Conservation (phyloP, 2,329 filamentous ascomycete genomes). For the Aspergillus neoniger region DNA sequence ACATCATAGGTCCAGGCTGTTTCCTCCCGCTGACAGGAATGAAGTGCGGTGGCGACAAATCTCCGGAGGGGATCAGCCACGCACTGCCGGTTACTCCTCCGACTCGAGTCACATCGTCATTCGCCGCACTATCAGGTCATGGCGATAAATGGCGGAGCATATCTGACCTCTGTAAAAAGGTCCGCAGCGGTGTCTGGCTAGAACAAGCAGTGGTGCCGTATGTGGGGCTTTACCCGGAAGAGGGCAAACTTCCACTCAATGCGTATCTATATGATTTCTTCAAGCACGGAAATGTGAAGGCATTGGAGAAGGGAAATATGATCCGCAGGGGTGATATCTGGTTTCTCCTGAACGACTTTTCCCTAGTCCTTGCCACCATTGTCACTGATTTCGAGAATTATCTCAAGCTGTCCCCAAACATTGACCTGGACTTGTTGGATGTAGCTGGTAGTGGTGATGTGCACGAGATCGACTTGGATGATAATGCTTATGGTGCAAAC, state of each 20-base stretch:
- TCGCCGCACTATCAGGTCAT: slow-evolving; percentile 70
- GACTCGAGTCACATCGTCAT: slow-evolving; percentile 61
- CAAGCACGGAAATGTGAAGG: slow-evolving; percentile 66
- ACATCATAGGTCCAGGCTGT: slow-evolving; percentile 58
- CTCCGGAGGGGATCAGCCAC: slow-evolving; percentile 7
- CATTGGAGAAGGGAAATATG: slow-evolving; percentile 64
- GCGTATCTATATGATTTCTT: slow-evolving; percentile 70
- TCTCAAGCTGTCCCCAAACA: slow-evolving; percentile 25
- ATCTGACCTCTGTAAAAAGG: slow-evolving; percentile 66
- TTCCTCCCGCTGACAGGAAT: slow-evolving; percentile 61
- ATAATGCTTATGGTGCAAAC: slow-evolving; percentile 9
- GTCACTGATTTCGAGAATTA: slow-evolving; percentile 36
- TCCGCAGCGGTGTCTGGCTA: slow-evolving; percentile 69
- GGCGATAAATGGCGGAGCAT: slow-evolving; percentile 65
- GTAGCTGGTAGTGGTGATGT: slow-evolving; percentile 32
- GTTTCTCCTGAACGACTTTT: slow-evolving; percentile 71
- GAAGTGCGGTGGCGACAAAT: slow-evolving; percentile 38
- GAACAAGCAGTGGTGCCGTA: slow-evolving; percentile 73
- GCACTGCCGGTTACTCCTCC: not conserved
- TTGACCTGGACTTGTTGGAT: slow-evolving; percentile 23
- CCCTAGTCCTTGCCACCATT: slow-evolving; percentile 48
- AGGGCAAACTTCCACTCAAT: slow-evolving; percentile 48
- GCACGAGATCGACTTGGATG: slow-evolving; percentile 25
- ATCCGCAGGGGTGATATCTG: slow-evolving; percentile 69
- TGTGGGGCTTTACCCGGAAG: slow-evolving; percentile 62